These are phyloP conservation scores for Lachancea fermentati DNA, from an alignment of 805 yeast species.

Conservation along the genomic window DNA sequence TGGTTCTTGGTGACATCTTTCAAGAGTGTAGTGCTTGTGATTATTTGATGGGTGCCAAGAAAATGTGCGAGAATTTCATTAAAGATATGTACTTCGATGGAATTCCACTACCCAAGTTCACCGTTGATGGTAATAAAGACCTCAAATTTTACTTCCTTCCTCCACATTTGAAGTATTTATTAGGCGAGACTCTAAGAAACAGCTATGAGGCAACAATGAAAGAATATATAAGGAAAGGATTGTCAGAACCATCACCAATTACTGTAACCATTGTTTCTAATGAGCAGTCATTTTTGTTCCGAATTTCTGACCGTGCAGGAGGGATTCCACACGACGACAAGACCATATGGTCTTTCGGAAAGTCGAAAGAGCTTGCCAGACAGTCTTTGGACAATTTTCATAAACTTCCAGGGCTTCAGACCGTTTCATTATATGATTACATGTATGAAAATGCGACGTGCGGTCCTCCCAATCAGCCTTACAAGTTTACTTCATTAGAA, in stretches of 20 bases:
- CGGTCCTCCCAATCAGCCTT: slow-evolving; percentile 15
- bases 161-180: slow-evolving; percentile 77
- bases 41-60: slow-evolving; percentile 52
- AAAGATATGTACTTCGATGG: slow-evolving; percentile 46
- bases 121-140: slow-evolving; percentile 66
- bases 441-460: slow-evolving; percentile 12
- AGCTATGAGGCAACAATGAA: slow-evolving; percentile 75
- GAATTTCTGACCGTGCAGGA: slow-evolving; percentile 88
- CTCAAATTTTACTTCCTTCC: slow-evolving; percentile 76
- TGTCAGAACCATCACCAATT: slow-evolving; percentile 60
- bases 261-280: slow-evolving; percentile 67
- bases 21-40: slow-evolving; percentile 70
- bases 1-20: slow-evolving; percentile 74
- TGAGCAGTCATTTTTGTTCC: slow-evolving; percentile 59
- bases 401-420: slow-evolving; percentile 55
- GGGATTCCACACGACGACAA: slow-evolving; percentile 57
- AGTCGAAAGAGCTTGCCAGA: slow-evolving; percentile 54
- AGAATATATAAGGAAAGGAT: slow-evolving; percentile 34
- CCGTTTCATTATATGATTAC: slow-evolving; percentile 32
- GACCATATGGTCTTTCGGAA: slow-evolving; percentile 84
- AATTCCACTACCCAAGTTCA: slow-evolving; percentile 62
- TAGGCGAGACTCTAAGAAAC: slow-evolving; percentile 85
- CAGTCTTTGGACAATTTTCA: slow-evolving; percentile 62
- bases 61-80: slow-evolving; percentile 46
- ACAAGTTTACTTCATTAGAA: slow-evolving; percentile 36